phyloP scores from a whole-genome alignment of 768 basidiomycete species.

The Pulveroboletus sp. region DNA sequence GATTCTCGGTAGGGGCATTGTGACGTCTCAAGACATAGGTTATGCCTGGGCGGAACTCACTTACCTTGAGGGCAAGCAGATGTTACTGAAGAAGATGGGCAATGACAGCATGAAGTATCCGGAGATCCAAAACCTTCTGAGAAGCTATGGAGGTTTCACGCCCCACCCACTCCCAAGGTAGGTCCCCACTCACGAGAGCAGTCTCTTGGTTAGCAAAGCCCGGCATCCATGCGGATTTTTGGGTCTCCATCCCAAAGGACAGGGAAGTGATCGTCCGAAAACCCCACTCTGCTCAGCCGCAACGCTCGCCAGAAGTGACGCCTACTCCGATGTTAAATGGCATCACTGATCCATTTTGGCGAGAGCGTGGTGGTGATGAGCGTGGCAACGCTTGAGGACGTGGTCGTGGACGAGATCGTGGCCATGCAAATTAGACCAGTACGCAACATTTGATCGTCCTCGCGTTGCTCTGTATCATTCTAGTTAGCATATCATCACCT shows the following conservation, averaged over 20 bases:
- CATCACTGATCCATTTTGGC: constrained; percentile 5
- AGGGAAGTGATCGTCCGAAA: constrained; percentile 11
- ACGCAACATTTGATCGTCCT: constrained; percentile 3
- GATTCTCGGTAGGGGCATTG: constrained; percentile 56
- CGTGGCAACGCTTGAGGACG: constrained; percentile 37
- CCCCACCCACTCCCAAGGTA: constrained; percentile 34
- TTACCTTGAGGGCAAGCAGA: constrained; percentile 31
- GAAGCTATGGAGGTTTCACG: constrained; percentile 46
- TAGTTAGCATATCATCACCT: constrained; percentile 16
- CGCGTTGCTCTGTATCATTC: constrained; percentile 19
- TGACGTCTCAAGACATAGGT: constrained; percentile 43
- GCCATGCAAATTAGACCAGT: constrained; percentile 27
- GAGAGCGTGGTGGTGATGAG: constrained; percentile 20
- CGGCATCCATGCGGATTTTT: constrained; percentile 10
- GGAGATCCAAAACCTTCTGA: constrained; percentile 51
- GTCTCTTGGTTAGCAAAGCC: constrained; percentile 11
- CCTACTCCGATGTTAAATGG: constrained; percentile 11
- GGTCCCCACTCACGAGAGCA: constrained; percentile 3
- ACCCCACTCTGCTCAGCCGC: background rate
- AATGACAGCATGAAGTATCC: constrained; percentile 35
- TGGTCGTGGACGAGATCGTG: constrained; percentile 37
- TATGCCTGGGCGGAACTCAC: constrained; percentile 48
- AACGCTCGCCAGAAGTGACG: constrained; percentile 1
- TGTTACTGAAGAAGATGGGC: constrained; percentile 20
- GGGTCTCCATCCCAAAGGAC: constrained; percentile 3